Evolutionary conservation across 2,329 filamentous ascomycete species (phyloP), one percentile per base, ranked within the genome.

Genomic region (Penicillium sp.): DNA sequence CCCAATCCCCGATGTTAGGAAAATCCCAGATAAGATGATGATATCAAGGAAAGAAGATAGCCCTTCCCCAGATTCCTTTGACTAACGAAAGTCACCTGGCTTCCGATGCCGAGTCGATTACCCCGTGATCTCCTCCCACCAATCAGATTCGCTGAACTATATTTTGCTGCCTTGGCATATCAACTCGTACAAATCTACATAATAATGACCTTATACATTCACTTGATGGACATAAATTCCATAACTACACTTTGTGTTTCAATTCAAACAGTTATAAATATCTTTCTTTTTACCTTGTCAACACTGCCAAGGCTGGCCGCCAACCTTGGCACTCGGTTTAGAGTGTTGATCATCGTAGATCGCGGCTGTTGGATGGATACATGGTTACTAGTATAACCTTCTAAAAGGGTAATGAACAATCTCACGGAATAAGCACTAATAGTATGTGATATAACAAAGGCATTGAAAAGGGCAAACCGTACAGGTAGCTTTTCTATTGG

Each of bases 31-130:
- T 35, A 55, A 35, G 7, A 42, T 13, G 26, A 37, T 37, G 9
- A 37, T 34, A 43, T 50, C 31, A 31, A 38, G 18, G 24, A 37
- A n/a, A 13, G 31, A 43, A 43, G 52, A 37, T 43, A 47, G 1
- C 18, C 14, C 16, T 4, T 31, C 16, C 45, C 57, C 52, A 13
- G 22, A 20, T 32, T 37, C 13, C 47, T 48, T 47, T 35, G 57
- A 58, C 58, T 57, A 56, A 59, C 55, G 24, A 18, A 53, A 56
- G 53, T 60, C 59, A 51, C 38, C 48, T 53, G 31, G 42, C 50
- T 46, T 48, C 35, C 44, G 29, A 40, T 29, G 16, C n/a, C 5
- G 52, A 50, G 29, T 55, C 51, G 20, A 53, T 55, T 55, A 55
- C 45, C 52, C 52, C 45, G 47, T 55, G 38, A 50, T 50, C 37